Evolutionary conservation across 176 grass and related monocot genomes (phyloP).

Genomic region (Sorghum bicolor): DNA sequence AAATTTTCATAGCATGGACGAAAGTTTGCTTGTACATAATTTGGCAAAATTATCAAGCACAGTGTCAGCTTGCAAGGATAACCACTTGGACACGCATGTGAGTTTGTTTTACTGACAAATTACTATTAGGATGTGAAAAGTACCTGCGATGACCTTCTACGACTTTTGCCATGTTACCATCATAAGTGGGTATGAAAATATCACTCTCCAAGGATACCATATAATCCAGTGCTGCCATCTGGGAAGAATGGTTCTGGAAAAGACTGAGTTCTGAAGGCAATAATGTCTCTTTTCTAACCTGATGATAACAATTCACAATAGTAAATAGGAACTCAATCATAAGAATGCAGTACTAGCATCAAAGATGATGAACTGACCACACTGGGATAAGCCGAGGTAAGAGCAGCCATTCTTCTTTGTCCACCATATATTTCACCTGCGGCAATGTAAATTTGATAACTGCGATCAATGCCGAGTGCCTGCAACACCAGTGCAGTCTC

Average conservation of each 20-base stretch:
- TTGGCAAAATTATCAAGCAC: neutral
- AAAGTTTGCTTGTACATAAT: neutral
- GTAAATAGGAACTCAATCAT: constrained; percentile 11
- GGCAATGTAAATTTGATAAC: constrained; percentile 82
- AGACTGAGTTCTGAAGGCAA: constrained; percentile 62
- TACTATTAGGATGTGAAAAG: constrained; percentile 5
- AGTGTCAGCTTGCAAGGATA: neutral
- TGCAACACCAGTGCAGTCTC: constrained; percentile 78
- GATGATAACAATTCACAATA: constrained; percentile 13
- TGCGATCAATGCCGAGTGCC: constrained; percentile 66
- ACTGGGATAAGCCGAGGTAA: constrained; percentile 70
- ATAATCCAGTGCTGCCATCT: constrained; percentile 97
- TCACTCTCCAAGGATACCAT: constrained; percentile 91
- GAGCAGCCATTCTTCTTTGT: constrained; percentile 73
- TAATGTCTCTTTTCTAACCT: constrained; percentile 90
- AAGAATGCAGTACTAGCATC: neutral
- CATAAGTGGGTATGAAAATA: constrained; percentile 87
- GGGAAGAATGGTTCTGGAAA: constrained; percentile 95
- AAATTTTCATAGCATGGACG: neutral
- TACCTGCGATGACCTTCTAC: constrained; percentile 98
- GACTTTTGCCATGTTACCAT: constrained; percentile 93
- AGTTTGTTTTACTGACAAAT: neutral
- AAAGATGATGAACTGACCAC: constrained; percentile 63
- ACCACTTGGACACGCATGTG: neutral
- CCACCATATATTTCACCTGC: constrained; percentile 97